Conservation (phyloP, 169 alveolate genomes). For the Plasmodium relictum region DNA sequence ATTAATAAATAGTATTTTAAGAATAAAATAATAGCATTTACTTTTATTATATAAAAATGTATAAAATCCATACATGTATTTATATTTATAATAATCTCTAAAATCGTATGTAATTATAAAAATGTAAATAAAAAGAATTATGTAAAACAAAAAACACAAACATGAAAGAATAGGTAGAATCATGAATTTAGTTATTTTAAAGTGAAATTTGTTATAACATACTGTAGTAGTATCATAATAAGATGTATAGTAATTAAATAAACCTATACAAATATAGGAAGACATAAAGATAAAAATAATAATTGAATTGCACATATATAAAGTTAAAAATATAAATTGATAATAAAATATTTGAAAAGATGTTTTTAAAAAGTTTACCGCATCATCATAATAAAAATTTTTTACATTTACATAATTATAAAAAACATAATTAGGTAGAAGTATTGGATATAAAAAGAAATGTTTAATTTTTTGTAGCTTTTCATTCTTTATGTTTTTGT, state of each 20-base stretch:
- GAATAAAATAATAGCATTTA: slow-evolving; percentile 40
- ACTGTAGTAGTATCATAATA: slow-evolving; percentile 61
- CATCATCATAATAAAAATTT: slow-evolving; percentile 38
- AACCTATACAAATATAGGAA: slow-evolving; percentile 63
- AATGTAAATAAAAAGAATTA: slow-evolving; percentile 33
- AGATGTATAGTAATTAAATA: slow-evolving; percentile 41
- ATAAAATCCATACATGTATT: slow-evolving; percentile 56
- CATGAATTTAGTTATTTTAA: slow-evolving; percentile 26
- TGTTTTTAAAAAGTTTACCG: slow-evolving; percentile 41
- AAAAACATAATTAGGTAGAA: slow-evolving; percentile 35
- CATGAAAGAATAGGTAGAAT: slow-evolving; percentile 11
- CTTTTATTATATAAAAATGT: slow-evolving; percentile 65
- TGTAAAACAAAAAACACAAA: slow-evolving; percentile 29
- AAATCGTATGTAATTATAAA: slow-evolving; percentile 5
- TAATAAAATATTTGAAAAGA: slow-evolving; percentile 58
- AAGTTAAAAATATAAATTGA: slow-evolving; percentile 37
- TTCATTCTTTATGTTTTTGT: background rate
- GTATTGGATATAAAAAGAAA: slow-evolving; percentile 12
- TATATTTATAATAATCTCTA: slow-evolving; percentile 23
- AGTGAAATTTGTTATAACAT: slow-evolving; percentile 29
- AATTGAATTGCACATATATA: slow-evolving; percentile 34
- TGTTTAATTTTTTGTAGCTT: background rate
- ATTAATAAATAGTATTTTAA: slow-evolving; percentile 40
- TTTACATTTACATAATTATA: slow-evolving; percentile 31
- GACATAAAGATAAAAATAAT: slow-evolving; percentile 70